Conservation (phyloP, 768 basidiomycete species). For the Mycena venus region DNA sequence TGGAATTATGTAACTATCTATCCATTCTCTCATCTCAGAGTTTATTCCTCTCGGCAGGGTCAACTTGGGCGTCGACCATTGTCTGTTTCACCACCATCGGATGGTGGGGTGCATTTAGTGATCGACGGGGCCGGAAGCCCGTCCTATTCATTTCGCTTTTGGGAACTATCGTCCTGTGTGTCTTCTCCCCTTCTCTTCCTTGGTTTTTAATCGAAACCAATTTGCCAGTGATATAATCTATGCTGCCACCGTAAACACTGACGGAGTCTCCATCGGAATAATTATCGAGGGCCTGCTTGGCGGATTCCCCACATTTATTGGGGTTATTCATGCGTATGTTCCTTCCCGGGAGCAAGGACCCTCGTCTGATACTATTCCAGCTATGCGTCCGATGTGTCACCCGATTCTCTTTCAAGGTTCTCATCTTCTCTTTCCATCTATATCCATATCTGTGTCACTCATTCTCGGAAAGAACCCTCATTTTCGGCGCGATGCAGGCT, state of each 20-base stretch:
- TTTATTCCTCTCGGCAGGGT: background rate
- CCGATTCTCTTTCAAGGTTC: slow-evolving; percentile 6
- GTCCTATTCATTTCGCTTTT: slow-evolving; percentile 10
- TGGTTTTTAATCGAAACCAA: background rate
- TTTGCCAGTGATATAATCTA: slow-evolving; percentile 10
- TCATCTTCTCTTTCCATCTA: too few species aligned
- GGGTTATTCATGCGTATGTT: slow-evolving; percentile 18
- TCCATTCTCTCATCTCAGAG: background rate
- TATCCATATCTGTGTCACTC: too few species aligned
- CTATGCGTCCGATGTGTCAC: slow-evolving; percentile 19
- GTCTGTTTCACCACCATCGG: slow-evolving; percentile 18
- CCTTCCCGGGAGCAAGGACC: too few species aligned
- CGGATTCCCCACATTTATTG: slow-evolving; percentile 17
- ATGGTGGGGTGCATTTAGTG: slow-evolving; percentile 21
- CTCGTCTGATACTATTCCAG: background rate
- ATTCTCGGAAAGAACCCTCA: background rate
- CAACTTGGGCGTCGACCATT: background rate
- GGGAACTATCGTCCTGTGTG: slow-evolving; percentile 7
- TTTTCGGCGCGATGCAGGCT: slow-evolving; percentile 7
- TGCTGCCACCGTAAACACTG: background rate
- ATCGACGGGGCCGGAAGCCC: slow-evolving; percentile 9
- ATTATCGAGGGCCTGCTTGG: slow-evolving; percentile 23
- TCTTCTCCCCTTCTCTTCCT: background rate
- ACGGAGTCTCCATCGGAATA: slow-evolving; percentile 6
- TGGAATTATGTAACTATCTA: slow-evolving; percentile 2